Percentiles rank a stretch among this genome's conserved stretches.
These are phyloP conservation scores for Neonectria ditissima DNA, from an alignment of 2,329 filamentous ascomycete genomes.

Conservation along the genomic window DNA sequence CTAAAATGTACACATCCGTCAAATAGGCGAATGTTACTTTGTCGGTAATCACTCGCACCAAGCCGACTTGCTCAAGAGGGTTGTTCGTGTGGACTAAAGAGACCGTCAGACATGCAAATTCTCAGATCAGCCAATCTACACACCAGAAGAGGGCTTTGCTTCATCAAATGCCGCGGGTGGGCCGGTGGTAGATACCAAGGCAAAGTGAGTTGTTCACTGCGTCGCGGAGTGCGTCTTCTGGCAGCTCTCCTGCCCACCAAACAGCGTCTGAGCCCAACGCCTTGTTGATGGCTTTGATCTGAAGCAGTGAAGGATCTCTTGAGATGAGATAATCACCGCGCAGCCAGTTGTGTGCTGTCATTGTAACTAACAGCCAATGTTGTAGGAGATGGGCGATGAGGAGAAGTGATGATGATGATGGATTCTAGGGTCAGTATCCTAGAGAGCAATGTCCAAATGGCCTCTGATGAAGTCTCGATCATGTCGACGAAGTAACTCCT, in stretches of 20 bases:
- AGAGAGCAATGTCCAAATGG: neutral
- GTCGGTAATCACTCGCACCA: neutral
- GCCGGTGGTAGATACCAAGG: neutral
- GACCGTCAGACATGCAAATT: neutral
- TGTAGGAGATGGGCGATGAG: neutral
- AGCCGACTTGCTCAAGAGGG: neutral
- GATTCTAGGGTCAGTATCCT: neutral
- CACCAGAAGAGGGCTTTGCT: neutral
- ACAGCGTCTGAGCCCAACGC: neutral
- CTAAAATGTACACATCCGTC: neutral
- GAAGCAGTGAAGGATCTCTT: neutral
- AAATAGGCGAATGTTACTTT: constrained; percentile 1
- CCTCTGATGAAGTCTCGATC: neutral
- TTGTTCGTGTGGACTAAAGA: neutral
- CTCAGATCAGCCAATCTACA: neutral
- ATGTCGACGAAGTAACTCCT: neutral
- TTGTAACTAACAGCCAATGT: neutral
- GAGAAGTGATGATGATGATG: neutral
- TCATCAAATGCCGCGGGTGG: neutral
- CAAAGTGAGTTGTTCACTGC: neutral
- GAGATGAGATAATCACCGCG: neutral
- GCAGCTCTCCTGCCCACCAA: neutral
- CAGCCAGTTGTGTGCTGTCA: neutral
- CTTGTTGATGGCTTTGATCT: neutral
- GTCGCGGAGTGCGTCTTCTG: neutral